Base-by-base conservation (phyloP, 2,329 filamentous ascomycete species). In the Xylaria sp. region DNA sequence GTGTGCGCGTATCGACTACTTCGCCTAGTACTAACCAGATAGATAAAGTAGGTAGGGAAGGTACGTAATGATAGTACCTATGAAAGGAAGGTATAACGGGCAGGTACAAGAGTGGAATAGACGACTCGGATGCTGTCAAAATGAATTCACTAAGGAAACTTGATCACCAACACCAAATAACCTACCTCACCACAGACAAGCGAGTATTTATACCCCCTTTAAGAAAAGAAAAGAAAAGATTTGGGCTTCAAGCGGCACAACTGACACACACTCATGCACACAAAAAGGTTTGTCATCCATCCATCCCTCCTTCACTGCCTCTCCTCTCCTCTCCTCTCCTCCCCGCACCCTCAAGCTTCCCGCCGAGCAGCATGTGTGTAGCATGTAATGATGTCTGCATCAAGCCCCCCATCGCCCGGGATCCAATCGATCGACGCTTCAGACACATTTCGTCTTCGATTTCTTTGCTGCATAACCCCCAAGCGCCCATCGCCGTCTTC, bases 401-500 rank as follows among this genome's bases (percentile, higher is more conserved):
- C 67, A 8, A 66, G 63, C 59, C 54, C 67, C 59, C 67, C 41
- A 37, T 25, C 6, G 23, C 25, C 41, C 51, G 31, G 37, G 62
- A 41, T 46, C 68, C 68, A 70, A 70, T 70, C 67, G 65, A 58
- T 57, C 60, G 54, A 57, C 52, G 61, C 61, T 65, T 65, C 62
- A 64, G 37, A 46, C 56, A 39, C 44, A 20, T 46, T 28, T 58
- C 50, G 46, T 57, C 63, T 51, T 48, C n/a, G 20, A 34, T 57
- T 51, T 31, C 48, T 69, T 9, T 41, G 28, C 37, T 57, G 52
- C 66, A 62, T 70, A 61, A 60, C 55, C 61, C 59, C 58, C 61
- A 71, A 70, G 67, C 71, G 67, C 69, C 69, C 66, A 39, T 56
- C 48, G n/a, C 51, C 59, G 37, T 55, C 62, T 60, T 61, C 65